phyloP scores from a whole-genome alignment of 2,329 filamentous ascomycete genomes.

The Phyllosticta paracitricarpa region DNA sequence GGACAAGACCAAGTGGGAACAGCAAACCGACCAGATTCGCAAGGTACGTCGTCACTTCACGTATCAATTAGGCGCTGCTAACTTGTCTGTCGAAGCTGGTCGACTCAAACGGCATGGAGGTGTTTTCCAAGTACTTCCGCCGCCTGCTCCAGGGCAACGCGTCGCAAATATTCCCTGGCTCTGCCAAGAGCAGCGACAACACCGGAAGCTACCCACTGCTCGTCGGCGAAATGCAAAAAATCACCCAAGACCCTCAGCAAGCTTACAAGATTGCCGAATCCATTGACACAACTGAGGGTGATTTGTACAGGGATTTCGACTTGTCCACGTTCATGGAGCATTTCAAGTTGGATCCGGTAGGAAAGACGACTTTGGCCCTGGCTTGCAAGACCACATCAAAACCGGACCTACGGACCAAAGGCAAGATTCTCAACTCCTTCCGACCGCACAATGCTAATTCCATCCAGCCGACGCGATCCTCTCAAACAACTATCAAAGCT shows the following conservation, averaged over 20 bases:
- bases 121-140: slow-evolving; percentile 91
- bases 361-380: slow-evolving; percentile 78
- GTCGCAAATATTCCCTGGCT: slow-evolving; percentile 75
- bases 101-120: slow-evolving; percentile 98
- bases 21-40: slow-evolving; percentile 80
- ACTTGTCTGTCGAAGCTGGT: slow-evolving; percentile 56
- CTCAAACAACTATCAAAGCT: slow-evolving; percentile 65
- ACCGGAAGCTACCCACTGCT: slow-evolving; percentile 77
- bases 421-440: slow-evolving; percentile 38
- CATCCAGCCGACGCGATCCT: slow-evolving; percentile 76
- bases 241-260: slow-evolving; percentile 69
- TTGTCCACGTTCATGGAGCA: slow-evolving; percentile 92
- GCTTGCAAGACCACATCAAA: slow-evolving; percentile 79
- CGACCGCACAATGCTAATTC: slow-evolving; percentile 10
- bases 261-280: slow-evolving; percentile 87
- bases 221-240: slow-evolving; percentile 74
- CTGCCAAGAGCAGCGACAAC: slow-evolving; percentile 62
- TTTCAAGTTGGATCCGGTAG: slow-evolving; percentile 82
- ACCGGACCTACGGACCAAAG: slow-evolving; percentile 78
- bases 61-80: background rate
- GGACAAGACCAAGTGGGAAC: slow-evolving; percentile 89
- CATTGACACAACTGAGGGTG: slow-evolving; percentile 80
- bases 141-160: slow-evolving; percentile 88
- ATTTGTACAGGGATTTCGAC: slow-evolving; percentile 93
- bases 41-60: slow-evolving; percentile 52